A percentile compares a stretch with the other conserved stretches of the same genome.
These are phyloP conservation scores for Russula lepida DNA, from an alignment of 768 basidiomycete species.

Conservation along the genomic window DNA sequence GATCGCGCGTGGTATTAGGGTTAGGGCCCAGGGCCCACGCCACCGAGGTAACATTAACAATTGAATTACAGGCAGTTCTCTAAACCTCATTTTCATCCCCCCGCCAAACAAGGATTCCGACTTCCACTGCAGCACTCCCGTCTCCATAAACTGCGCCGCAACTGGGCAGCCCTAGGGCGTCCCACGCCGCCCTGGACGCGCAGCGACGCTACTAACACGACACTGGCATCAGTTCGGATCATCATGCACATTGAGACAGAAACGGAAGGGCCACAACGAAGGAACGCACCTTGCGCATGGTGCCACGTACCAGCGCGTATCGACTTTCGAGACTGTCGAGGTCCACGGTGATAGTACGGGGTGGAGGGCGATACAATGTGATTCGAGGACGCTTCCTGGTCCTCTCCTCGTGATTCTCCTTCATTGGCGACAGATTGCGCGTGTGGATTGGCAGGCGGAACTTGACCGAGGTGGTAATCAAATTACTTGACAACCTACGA, in stretches of 20 bases:
- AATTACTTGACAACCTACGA: background rate
- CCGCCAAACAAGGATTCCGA: constrained; percentile 7
- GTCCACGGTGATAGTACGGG: constrained; percentile 5
- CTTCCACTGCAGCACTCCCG: background rate
- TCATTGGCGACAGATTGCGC: background rate
- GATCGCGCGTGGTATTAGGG: background rate
- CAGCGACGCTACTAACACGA: constrained; percentile 28
- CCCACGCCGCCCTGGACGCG: constrained; percentile 22
- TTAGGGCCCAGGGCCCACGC: too few relatives aligned
- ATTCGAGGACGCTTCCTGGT: constrained; percentile 8
- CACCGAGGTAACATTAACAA: too few relatives aligned
- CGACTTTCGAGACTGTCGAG: constrained; percentile 1
- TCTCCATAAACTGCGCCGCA: constrained; percentile 26
- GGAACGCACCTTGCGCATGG: constrained; percentile 14
- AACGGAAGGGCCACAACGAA: background rate
- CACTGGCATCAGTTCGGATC: background rate
- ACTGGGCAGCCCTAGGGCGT: constrained; percentile 24
- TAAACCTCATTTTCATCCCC: background rate
- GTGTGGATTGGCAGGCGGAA: constrained; percentile 7
- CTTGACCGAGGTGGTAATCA: constrained; percentile 2
- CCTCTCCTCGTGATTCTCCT: background rate
- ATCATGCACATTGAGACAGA: background rate
- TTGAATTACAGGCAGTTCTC: background rate
- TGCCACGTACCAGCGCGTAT: constrained; percentile 7
- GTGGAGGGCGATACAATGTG: constrained; percentile 13